Base-by-base conservation (phyloP, 176 grass and related monocot species). In the Oryza coarctata region DNA sequence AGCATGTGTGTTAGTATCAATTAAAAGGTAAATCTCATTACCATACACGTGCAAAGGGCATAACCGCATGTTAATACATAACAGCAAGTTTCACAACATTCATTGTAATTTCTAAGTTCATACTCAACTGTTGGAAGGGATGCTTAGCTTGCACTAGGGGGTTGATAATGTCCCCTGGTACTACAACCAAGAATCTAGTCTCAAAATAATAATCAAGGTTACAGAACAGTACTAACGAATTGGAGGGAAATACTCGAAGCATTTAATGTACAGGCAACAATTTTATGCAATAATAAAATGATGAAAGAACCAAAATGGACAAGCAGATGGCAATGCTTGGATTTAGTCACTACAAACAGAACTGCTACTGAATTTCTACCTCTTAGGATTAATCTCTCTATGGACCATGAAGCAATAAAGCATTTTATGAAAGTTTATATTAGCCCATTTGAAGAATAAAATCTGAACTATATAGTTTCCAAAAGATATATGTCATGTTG, bases 401-500 rank as follows among this genome's bases (percentile, higher is more conserved):
- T 86, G 18, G 32, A 75, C 25, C 39, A 47, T 67, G 33, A 68
- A 34, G 45, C 12, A 32, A 75, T 26, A 9, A 35, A 32, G 7
- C 34, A 60, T 41, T 33, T 62, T 52, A 77, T 83, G 25, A n/a
- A 72, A 63, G n/a, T 87, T 63, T 39, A 45, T 14, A 68, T 34
- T 22, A 76, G 31, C 2, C 30, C 23, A 49, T 63, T 30, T 39
- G 8, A 63, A 82, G 32, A 77, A 50, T 2, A 40, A 76, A 76
- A 63, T 38, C 31, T 15, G 32, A 41, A 43, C 3, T 34, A 71
- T 9, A 80, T 65, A 20, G 66, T 71, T 77, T 65, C 28, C 33
- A 65, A 69, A 82, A 77, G 31, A 47, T 47, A 39, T 3, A 18
- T 31, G 17, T 39, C 4, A 64, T 14, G 50, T 55, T 79, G 63